phyloP scores from a whole-genome alignment of 192 early-diverging fungal genomes.

The Dispira simplex region DNA sequence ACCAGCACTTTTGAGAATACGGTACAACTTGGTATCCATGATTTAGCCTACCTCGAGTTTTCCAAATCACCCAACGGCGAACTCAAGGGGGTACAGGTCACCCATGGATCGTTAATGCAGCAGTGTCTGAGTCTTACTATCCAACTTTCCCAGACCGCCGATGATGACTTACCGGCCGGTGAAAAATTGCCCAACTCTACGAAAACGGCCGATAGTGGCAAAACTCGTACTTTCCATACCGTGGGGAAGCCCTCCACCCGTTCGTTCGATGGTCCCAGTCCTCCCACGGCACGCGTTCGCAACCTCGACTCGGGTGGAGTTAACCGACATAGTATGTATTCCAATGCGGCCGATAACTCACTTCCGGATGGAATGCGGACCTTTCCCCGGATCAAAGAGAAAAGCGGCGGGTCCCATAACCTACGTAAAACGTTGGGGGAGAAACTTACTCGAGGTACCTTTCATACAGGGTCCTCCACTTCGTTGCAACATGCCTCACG shows the following conservation, averaged over 20 bases:
- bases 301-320: background rate
- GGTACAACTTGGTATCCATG: slow-evolving; percentile 18
- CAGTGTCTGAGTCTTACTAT: slow-evolving; percentile 32
- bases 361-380: background rate
- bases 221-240: background rate
- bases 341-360: background rate
- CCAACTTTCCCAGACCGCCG: slow-evolving; percentile 1
- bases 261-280: background rate
- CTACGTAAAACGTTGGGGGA: background rate
- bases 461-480: background rate
- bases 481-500: background rate
- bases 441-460: background rate
- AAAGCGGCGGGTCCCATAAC: background rate
- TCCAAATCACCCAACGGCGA: slow-evolving; percentile 69
- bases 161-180: background rate
- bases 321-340: background rate
- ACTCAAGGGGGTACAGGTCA: slow-evolving; percentile 68
- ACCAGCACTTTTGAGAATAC: slow-evolving; percentile 15
- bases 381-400: background rate
- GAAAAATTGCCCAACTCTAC: background rate
- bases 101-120: slow-evolving; percentile 56
- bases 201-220: background rate
- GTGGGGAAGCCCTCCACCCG: background rate
- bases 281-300: background rate
- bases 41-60: slow-evolving; percentile 75